phyloP scores from a whole-genome alignment of 2,329 filamentous ascomycete genomes.

The Sclerotinia nivalis region DNA sequence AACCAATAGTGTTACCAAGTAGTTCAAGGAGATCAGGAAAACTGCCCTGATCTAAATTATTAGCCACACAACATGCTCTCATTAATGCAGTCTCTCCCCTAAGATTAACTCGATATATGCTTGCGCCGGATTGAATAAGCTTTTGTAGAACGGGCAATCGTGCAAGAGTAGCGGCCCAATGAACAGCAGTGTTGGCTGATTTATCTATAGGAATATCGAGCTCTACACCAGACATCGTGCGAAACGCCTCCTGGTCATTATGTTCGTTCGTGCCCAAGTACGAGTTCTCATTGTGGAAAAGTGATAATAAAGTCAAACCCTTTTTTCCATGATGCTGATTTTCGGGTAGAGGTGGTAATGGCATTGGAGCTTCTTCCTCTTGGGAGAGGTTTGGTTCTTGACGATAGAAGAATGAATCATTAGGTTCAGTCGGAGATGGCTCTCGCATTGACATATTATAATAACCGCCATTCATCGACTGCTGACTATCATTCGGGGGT shows the following conservation, averaged over 20 bases:
- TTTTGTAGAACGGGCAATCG: conserved; percentile 79
- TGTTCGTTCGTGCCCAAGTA: conserved; percentile 58
- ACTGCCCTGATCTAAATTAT: conserved; percentile 86
- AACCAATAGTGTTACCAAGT: conserved; percentile 84
- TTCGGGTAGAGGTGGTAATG: conserved; percentile 64
- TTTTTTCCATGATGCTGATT: conserved; percentile 70
- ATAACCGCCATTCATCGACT: conserved; percentile 34
- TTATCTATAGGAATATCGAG: conserved; percentile 91
- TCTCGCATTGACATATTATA: conserved; percentile 62
- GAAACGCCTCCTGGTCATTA: conserved; percentile 73
- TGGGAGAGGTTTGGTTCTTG: conserved; percentile 43
- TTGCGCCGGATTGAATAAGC: conserved; percentile 81
- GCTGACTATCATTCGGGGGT: conserved; percentile 52
- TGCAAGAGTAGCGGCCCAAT: conserved; percentile 94
- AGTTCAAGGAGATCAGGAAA: conserved; percentile 91
- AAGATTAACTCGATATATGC: conserved; percentile 82
- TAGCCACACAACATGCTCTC: conserved; percentile 88
- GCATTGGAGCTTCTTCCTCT: conserved; percentile 56
- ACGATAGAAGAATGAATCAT: conserved; percentile 73
- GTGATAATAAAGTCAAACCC: conserved; percentile 69
- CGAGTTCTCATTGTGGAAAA: conserved; percentile 72
- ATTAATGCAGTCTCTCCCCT: conserved; percentile 91
- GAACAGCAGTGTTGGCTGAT: conserved; percentile 84
- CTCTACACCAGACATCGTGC: conserved; percentile 73
- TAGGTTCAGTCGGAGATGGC: conserved; percentile 73